These are phyloP conservation scores for Microstroma glucosiphilum DNA, from an alignment of 1,284 basidiomycete species.

Conservation along the genomic window DNA sequence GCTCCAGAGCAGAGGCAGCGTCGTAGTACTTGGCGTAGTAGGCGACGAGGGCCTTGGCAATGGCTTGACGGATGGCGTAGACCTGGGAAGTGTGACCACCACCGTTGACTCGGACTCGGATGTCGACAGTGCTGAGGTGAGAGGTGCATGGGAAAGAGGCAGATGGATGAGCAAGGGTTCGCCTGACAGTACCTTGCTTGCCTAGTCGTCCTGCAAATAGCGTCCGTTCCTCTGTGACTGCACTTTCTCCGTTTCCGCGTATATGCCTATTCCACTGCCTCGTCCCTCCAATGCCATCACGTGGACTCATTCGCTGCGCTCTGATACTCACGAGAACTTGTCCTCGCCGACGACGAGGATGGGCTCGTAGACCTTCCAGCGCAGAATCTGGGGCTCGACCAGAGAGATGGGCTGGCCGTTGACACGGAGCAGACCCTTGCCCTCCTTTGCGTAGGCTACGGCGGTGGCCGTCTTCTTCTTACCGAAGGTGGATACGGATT, in stretches of 20 bases:
- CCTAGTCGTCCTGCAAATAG: no score
- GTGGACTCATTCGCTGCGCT: neutral
- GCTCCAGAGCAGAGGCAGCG: constrained; percentile 72
- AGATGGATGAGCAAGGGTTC: neutral
- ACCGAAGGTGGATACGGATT: constrained; percentile 52
- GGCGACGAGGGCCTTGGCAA: constrained; percentile 94
- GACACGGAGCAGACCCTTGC: constrained; percentile 92
- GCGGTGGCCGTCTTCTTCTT: constrained; percentile 53
- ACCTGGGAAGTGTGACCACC: constrained; percentile 99
- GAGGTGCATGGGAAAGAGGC: neutral
- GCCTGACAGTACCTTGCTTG: no score
- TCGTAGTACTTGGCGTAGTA: constrained; percentile 98
- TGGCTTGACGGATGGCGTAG: constrained; percentile 98
- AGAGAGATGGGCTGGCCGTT: constrained; percentile 95
- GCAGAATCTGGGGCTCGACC: constrained; percentile 79
- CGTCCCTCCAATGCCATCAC: no score
- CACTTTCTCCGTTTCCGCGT: no score
- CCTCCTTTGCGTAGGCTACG: constrained; percentile 59
- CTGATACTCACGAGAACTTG: constrained; percentile 49
- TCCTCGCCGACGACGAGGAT: constrained; percentile 50
- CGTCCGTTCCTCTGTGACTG: no score
- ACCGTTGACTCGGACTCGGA: constrained; percentile 96
- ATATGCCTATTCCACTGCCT: no score
- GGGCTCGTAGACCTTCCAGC: constrained; percentile 93
- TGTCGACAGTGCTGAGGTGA: constrained; percentile 62